Evolutionary conservation across 257 asterid genomes (phyloP).

Genomic region (Jaltomata sinuosa): DNA sequence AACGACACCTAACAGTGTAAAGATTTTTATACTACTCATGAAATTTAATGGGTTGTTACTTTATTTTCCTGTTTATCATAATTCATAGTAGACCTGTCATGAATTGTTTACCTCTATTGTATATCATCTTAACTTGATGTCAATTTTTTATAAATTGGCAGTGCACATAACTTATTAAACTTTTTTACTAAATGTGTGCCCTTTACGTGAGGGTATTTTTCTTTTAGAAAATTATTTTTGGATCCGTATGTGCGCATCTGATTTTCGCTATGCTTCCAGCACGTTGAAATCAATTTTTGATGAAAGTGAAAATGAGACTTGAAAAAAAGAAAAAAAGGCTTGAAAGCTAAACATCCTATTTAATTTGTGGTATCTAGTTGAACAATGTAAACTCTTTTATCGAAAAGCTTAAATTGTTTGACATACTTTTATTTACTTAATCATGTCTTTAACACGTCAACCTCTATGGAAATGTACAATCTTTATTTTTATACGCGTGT

Average conservation of each 20-base stretch:
- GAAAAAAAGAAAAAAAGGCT: too few relatives aligned
- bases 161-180: background rate
- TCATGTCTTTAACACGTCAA: background rate
- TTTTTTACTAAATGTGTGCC: background rate
- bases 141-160: background rate
- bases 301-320: background rate
- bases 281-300: background rate
- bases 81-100: background rate
- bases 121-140: background rate
- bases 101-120: background rate
- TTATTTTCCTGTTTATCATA: background rate
- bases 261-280: background rate
- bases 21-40: background rate
- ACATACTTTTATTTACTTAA: background rate
- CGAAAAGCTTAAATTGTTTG: background rate
- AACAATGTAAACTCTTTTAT: background rate
- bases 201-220: background rate
- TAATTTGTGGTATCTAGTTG: background rate
- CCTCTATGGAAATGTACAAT: background rate
- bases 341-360: background rate
- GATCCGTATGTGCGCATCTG: background rate
- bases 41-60: background rate
- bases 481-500: background rate
- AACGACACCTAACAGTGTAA: too few relatives aligned
- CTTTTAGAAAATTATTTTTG: background rate